These are phyloP conservation scores for Takakia lepidozioides DNA, from an alignment of 225 moss, liverwort and hornwort genomes.

Conservation along the genomic window DNA sequence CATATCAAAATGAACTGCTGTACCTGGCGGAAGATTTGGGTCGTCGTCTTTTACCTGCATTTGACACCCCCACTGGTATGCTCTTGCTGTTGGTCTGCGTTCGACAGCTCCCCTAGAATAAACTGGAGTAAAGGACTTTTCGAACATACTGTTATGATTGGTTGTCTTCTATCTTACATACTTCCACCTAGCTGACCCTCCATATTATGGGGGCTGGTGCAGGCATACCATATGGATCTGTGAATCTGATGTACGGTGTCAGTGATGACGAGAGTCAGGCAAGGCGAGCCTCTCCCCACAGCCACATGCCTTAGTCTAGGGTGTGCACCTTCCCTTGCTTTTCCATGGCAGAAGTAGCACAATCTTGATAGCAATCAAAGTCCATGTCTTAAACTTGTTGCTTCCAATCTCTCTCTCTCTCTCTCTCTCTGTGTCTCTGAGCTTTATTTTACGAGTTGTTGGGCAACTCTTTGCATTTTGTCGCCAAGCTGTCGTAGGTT, in stretches of 20 bases:
- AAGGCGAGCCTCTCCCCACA: conserved; percentile 78
- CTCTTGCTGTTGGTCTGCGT: conserved; percentile 2
- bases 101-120: too few relatives aligned
- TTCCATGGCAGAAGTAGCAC: conserved; percentile 5
- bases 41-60: conserved; percentile 82
- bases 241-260: conserved; percentile 85
- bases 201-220: conserved; percentile 13
- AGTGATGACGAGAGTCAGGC: conserved; percentile 98
- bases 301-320: conserved; percentile 63
- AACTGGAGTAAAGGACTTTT: too few relatives aligned
- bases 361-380: neutral
- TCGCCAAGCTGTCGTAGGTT: too few relatives aligned
- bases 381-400: too few relatives aligned
- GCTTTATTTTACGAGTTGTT: too few relatives aligned
- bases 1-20: conserved; percentile 73
- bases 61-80: conserved; percentile 96
- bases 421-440: too few relatives aligned
- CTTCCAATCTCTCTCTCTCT: too few relatives aligned
- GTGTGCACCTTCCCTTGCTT: conserved; percentile 63
- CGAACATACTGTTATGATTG: too few relatives aligned
- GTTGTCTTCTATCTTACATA: too few relatives aligned
- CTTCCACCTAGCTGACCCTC: too few relatives aligned
- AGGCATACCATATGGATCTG: conserved; percentile 97
- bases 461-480: too few relatives aligned
- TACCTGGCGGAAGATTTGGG: conserved; percentile 80